Evolutionary conservation across 306 rosid genomes (phyloP).

Genomic region (Dryas drummondii): DNA sequence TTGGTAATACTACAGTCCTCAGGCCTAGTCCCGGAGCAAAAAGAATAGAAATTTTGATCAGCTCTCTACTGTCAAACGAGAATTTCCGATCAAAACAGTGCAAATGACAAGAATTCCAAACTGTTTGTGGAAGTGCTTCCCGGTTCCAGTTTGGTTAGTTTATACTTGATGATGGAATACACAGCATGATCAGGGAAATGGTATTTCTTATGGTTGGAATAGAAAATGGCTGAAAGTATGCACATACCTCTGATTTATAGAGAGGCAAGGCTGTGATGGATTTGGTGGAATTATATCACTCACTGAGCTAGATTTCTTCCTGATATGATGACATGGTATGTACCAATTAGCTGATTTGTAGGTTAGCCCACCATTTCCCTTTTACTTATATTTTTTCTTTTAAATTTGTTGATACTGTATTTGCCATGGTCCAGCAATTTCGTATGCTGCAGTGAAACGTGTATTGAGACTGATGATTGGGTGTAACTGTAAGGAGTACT

Average conservation of each 20-base stretch:
- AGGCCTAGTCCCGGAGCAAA: conserved; percentile 79
- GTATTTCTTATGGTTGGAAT: conserved; percentile 25
- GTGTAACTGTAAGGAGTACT: conserved; percentile 5
- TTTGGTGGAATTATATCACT: conserved; percentile 31
- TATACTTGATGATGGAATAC: conserved; percentile 39
- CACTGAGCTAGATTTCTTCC: conserved; percentile 27
- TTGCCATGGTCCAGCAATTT: conserved; percentile 22
- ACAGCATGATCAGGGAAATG: conserved; percentile 30
- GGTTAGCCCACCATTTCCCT: conserved; percentile 28
- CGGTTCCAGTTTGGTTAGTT: conserved; percentile 29
- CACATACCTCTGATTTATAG: conserved; percentile 24
- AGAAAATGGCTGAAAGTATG: conserved; percentile 40
- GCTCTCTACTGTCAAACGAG: conserved; percentile 61
- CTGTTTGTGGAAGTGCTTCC: conserved; percentile 32
- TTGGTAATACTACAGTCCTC: conserved; percentile 56
- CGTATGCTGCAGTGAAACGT: conserved; percentile 29
- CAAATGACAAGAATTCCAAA: conserved; percentile 43
- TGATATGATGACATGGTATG: conserved; percentile 41
- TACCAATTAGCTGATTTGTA: conserved; percentile 34
- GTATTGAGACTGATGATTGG: conserved; percentile 14
- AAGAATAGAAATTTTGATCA: conserved; percentile 69
- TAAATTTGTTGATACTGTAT: conserved; percentile 13
- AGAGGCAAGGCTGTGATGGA: conserved; percentile 37
- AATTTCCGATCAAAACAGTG: conserved; percentile 86
- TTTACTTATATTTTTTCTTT: background rate